Evolutionary conservation across 176 grass and related monocot genomes (phyloP).

Genomic region (Bonia amplexicaulis): DNA sequence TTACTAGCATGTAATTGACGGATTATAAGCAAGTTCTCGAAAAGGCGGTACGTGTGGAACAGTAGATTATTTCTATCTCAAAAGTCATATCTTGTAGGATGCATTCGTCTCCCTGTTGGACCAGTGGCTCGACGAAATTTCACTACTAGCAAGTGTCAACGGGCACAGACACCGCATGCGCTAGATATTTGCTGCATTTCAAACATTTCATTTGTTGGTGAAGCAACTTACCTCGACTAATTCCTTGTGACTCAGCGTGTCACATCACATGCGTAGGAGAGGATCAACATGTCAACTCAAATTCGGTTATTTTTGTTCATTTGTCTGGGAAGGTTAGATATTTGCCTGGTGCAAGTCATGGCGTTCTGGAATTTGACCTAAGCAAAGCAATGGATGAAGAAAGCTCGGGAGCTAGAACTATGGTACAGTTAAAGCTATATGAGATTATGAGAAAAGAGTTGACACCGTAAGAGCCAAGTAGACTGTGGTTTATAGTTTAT

Average conservation of each 20-base stretch:
- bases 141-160: background rate
- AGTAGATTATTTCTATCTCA: background rate
- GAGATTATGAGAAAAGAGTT: too few relatives aligned
- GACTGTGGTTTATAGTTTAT: too few relatives aligned
- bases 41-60: background rate
- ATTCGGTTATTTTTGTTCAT: background rate
- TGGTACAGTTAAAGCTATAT: too few relatives aligned
- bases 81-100: background rate
- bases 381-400: background rate
- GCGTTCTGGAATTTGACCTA: background rate
- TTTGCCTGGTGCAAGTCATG: background rate
- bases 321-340: background rate
- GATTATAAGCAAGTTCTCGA: background rate
- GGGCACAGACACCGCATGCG: background rate
- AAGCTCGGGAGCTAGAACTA: too few relatives aligned
- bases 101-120: background rate
- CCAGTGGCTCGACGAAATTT: background rate
- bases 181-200: background rate
- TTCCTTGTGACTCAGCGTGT: background rate
- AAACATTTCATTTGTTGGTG: background rate
- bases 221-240: background rate
- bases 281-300: background rate
- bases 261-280: background rate
- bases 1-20: background rate
- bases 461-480: too few relatives aligned